phyloP scores from a whole-genome alignment of 2,329 filamentous ascomycete species.

The Talaromyces albobiverticillius region DNA sequence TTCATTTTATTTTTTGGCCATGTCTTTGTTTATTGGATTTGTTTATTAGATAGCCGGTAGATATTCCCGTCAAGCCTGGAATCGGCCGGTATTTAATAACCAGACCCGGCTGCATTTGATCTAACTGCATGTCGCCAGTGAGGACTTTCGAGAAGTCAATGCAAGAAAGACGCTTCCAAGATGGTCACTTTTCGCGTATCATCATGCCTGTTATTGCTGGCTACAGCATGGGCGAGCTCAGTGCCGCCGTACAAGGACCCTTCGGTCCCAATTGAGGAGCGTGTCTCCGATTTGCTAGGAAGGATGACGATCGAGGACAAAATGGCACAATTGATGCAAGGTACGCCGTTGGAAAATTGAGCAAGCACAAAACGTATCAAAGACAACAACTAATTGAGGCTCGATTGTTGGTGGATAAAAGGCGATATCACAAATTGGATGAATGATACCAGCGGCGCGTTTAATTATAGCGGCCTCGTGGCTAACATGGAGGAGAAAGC shows the following conservation, averaged over 20 bases:
- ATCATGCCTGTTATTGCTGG: conserved; percentile 1
- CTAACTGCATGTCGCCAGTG: neutral
- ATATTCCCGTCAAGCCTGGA: neutral
- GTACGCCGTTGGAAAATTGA: conserved; percentile 16
- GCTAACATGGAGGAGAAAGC: conserved; percentile 65
- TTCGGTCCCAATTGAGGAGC: conserved; percentile 58
- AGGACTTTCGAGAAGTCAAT: neutral
- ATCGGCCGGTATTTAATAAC: neutral
- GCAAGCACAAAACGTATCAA: neutral
- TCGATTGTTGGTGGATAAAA: conserved; percentile 12
- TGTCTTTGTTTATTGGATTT: neutral
- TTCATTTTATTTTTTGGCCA: neutral
- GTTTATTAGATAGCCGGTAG: neutral
- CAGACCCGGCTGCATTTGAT: neutral
- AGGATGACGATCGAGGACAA: conserved; percentile 76
- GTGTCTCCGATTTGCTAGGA: conserved; percentile 65
- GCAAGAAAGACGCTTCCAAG: neutral
- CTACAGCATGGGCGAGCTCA: conserved; percentile 11
- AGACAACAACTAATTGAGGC: too few species aligned
- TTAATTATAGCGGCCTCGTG: conserved; percentile 65
- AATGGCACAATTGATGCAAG: conserved; percentile 65
- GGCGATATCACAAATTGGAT: conserved; percentile 72
- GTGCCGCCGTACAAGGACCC: conserved; percentile 59
- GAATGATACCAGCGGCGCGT: conserved; percentile 62
- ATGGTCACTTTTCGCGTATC: neutral